phyloP scores from a whole-genome alignment of 768 basidiomycete species.

The Xerocomus brunneocitrinus region DNA sequence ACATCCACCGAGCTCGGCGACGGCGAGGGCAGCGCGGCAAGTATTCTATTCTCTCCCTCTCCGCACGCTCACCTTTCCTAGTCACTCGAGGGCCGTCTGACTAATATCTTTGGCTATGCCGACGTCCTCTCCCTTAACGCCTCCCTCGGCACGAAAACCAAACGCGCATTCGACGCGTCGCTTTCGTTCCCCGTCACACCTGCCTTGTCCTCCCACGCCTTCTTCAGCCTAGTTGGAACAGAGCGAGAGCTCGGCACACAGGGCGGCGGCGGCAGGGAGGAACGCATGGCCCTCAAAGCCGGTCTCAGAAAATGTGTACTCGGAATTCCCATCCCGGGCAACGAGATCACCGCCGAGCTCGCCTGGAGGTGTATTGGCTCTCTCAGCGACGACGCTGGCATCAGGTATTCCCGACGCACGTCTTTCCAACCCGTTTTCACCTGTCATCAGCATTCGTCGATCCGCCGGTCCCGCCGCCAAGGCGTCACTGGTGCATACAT shows the following conservation, averaged over 20 bases:
- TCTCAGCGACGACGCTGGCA: constrained; percentile 70
- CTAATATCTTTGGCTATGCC: constrained; percentile 89
- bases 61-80: constrained; percentile 20
- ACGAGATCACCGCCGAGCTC: constrained; percentile 84
- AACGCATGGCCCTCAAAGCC: constrained; percentile 64
- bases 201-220: constrained; percentile 62
- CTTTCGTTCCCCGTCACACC: constrained; percentile 57
- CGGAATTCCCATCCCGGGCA: constrained; percentile 28
- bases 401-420: constrained; percentile 48
- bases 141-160: constrained; percentile 83
- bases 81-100: constrained; percentile 76
- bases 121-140: constrained; percentile 82
- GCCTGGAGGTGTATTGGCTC: constrained; percentile 70
- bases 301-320: constrained; percentile 35
- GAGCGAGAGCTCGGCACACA: constrained; percentile 63
- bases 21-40: constrained; percentile 87
- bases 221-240: constrained; percentile 64
- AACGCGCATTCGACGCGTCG: constrained; percentile 72
- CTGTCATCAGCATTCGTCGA: constrained; percentile 63
- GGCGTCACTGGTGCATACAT: constrained; percentile 78
- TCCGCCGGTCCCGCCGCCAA: constrained; percentile 78
- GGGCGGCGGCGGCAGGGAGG: constrained; percentile 25
- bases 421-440: constrained; percentile 2
- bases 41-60: constrained; percentile 28
- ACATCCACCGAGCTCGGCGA: constrained; percentile 91